These are phyloP conservation scores for Kodamaea kaohsiungensis DNA, from an alignment of 805 yeast species.

Conservation along the genomic window DNA sequence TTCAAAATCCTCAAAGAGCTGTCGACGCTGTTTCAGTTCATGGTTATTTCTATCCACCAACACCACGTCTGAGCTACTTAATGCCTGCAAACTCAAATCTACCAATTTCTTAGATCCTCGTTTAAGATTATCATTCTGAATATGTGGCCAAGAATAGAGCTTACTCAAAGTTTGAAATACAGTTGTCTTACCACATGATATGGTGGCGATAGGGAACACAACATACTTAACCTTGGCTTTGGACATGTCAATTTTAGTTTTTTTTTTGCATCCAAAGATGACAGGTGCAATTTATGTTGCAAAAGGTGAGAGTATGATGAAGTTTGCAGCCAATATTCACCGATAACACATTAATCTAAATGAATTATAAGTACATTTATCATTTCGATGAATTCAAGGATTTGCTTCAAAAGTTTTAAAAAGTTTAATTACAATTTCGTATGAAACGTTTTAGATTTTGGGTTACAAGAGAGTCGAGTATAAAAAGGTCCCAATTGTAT, in stretches of 20 bases:
- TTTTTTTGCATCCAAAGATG: neutral
- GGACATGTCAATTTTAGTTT: neutral
- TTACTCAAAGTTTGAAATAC: constrained; percentile 56
- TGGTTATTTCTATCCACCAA: constrained; percentile 85
- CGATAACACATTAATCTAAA: no score
- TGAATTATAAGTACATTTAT: no score
- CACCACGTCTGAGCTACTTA: constrained; percentile 47
- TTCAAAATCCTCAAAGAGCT: constrained; percentile 34
- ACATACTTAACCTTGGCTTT: constrained; percentile 49
- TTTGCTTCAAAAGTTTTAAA: no score
- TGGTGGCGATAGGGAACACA: constrained; percentile 79
- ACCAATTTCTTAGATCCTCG: constrained; percentile 40
- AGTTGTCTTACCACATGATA: constrained; percentile 95
- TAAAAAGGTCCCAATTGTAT: no score
- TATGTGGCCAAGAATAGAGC: constrained; percentile 62
- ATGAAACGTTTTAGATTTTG: no score
- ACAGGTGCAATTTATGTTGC: no score
- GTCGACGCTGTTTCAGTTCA: constrained; percentile 44
- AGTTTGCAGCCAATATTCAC: no score
- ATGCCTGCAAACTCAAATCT: constrained; percentile 17
- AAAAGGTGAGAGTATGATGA: no score
- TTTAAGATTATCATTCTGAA: constrained; percentile 78
- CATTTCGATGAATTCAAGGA: no score
- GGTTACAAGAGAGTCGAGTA: no score
- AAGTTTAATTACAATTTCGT: no score